Conservation (phyloP, 768 basidiomycete genomes). For the Fistulinella prunicolor region DNA sequence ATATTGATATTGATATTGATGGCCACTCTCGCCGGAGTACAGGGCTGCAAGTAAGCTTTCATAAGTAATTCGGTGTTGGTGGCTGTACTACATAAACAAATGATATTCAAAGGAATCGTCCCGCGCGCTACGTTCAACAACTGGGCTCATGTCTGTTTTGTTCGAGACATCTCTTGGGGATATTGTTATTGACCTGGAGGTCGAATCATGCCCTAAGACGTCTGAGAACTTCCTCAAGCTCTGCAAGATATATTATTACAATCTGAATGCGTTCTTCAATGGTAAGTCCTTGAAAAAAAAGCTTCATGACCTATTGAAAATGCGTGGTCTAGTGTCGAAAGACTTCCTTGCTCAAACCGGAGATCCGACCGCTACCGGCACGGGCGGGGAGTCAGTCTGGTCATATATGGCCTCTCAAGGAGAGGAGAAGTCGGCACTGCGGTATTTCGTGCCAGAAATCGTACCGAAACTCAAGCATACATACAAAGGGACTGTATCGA, state of each 20-base stretch:
- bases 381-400: constrained; percentile 88
- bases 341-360: constrained; percentile 96
- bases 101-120: no score
- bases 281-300: constrained; percentile 49
- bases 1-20: no score
- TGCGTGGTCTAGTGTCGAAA: constrained; percentile 69
- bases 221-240: constrained; percentile 97
- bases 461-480: constrained; percentile 80
- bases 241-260: constrained; percentile 97
- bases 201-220: constrained; percentile 84
- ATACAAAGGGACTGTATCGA: constrained; percentile 86
- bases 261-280: constrained; percentile 97
- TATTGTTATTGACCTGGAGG: constrained; percentile 93
- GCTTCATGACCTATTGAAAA: constrained; percentile 2
- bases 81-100: no score
- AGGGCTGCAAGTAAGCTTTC: no score
- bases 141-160: constrained; percentile 88
- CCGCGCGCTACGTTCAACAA: no score
- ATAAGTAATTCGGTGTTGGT: no score
- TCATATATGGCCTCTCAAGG: constrained; percentile 61
- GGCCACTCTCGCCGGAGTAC: no score
- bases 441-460: constrained; percentile 88
- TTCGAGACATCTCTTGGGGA: constrained; percentile 97
- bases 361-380: constrained; percentile 95
- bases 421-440: constrained; percentile 39